Conservation (phyloP, 2,329 filamentous ascomycete genomes). For the Tolypocladium cylindrosporum region DNA sequence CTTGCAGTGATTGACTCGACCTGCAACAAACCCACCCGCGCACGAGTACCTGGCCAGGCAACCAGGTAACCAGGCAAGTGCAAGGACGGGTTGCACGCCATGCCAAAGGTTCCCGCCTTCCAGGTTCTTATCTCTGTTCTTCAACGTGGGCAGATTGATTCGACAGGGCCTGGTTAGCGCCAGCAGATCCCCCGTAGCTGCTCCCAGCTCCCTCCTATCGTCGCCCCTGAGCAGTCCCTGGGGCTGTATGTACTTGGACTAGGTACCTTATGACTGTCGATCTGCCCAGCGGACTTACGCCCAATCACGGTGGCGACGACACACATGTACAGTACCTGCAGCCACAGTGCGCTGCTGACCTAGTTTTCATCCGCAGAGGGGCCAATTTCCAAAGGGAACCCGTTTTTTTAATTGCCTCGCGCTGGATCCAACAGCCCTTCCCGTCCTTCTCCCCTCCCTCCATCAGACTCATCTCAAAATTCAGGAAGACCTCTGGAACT, state of each 20-base stretch:
- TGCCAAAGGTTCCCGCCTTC: background rate
- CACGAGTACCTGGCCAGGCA: no score
- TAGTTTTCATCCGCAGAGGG: constrained; percentile 4
- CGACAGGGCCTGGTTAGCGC: constrained; percentile 11
- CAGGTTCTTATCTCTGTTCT: constrained; percentile 5
- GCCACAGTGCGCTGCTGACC: constrained; percentile 5
- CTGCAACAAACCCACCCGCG: no score
- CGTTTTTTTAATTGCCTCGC: constrained; percentile 22
- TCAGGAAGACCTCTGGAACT: background rate
- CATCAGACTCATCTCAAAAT: background rate
- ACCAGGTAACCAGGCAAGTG: no score
- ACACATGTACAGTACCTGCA: background rate
- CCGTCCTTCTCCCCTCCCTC: background rate
- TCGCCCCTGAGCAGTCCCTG: background rate
- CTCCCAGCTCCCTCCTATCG: background rate
- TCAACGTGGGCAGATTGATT: constrained; percentile 24
- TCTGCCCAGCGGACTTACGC: background rate
- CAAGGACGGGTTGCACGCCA: background rate
- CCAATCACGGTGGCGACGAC: background rate
- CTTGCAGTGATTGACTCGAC: background rate
- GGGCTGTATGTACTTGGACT: background rate
- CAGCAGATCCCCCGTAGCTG: background rate
- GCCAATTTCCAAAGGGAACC: constrained; percentile 14
- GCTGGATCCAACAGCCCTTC: background rate
- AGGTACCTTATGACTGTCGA: background rate